A percentile compares a stretch with the other conserved stretches of the same genome.
Conservation (phyloP, 192 early-diverging fungal species). For the Phlyctochytrium bullatum region DNA sequence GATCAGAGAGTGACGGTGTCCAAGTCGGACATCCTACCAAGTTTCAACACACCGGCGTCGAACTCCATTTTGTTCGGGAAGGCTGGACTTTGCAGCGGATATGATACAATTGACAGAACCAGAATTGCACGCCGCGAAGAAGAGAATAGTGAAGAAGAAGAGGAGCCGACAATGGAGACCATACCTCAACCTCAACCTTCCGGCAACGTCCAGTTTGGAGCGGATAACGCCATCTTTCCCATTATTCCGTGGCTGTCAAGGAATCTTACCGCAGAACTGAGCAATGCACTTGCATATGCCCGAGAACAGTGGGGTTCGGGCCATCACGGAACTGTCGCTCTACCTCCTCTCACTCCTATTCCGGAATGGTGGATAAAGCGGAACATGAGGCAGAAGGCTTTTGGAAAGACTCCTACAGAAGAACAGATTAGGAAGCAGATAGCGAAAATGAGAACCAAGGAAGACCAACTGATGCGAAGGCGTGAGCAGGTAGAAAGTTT, state of each 20-base stretch:
- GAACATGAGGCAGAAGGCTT: neutral
- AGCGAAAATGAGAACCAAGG: no score
- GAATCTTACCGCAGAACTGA: no score
- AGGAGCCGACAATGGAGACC: neutral
- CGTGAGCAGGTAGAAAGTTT: no score
- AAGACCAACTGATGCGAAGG: no score
- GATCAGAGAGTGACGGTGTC: neutral
- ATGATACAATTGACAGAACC: neutral
- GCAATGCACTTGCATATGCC: neutral
- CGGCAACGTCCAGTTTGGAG: no score
- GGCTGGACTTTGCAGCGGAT: neutral
- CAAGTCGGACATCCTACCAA: constrained; percentile 5
- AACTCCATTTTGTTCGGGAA: neutral
- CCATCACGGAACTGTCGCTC: neutral
- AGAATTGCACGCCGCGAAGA: neutral
- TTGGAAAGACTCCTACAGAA: neutral
- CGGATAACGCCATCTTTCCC: no score
- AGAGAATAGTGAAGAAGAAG: neutral
- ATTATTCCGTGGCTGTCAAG: no score
- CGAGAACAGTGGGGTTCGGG: neutral
- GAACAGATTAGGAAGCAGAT: neutral
- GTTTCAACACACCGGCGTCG: constrained; percentile 12
- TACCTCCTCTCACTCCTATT: neutral
- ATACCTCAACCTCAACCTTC: neutral
- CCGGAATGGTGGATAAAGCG: neutral